Evolutionary conservation across 2,329 filamentous ascomycete genomes (phyloP), one percentile per base, ranked within the genome.

Genomic region (Fonsecaea multimorphosa): DNA sequence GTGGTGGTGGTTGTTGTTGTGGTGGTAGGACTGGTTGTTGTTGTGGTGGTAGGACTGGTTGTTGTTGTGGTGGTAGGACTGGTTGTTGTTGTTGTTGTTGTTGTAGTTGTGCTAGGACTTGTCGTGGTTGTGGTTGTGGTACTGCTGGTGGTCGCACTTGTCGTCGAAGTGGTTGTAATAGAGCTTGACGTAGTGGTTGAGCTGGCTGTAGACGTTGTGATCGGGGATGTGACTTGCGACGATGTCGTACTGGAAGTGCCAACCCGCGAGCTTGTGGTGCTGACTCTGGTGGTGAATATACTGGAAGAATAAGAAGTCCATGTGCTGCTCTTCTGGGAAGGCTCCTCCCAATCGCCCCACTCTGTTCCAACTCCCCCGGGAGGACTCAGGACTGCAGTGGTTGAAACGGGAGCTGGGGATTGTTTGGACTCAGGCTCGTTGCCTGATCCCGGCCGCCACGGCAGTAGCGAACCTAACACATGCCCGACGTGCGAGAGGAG

Each of bases 61-160:
- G 14, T 46, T 16, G 40, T 46, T 46, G 40, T 46, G 19, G 40
- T 46, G 14, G 40, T 31, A 8, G 29, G 3, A 8, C 3, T 31
- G 29, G 29, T 31, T 3, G 29, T 31, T 3, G 29, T 31, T 4
- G 29, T 31, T 31, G 29, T 31, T 31, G 29, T 31, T 3, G 29
- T 31, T 3, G 3, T 46, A 46, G 40, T 46, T 46, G 40, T 46
- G 40, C 4, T 46, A 46, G 40, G 40, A 46, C 40, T 46, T 46
- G 40, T 46, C 40, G 40, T 46, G 40, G 40, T 46, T 46, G 40
- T 46, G 40, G 40, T 22, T 22, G 40, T 46, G 40, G 40, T 46
- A 46, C 40, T 12, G 40, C 40, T 46, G 40, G 40, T 46, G 40
- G 40, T 46, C 40, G 40, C 4, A 46, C 40, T 46, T 46, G n/a